Evolutionary conservation across 2,329 filamentous ascomycete genomes (phyloP).

Genomic region (Helminthosporium solani): DNA sequence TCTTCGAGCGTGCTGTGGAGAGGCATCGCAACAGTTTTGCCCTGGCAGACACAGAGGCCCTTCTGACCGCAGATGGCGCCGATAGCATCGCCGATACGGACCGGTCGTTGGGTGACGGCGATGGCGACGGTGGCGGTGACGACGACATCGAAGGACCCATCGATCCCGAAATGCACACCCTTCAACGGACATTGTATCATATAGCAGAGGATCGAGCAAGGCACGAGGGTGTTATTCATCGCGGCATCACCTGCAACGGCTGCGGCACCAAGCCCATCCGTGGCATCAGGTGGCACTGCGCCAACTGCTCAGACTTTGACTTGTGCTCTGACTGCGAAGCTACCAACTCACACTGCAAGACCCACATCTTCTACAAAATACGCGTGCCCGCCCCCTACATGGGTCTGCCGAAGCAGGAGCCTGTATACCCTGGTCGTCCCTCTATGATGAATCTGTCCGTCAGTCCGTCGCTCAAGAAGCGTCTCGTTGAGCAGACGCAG

Average conservation of each 20-base stretch:
- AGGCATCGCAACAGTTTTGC: slow-evolving; percentile 22
- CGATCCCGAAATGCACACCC: slow-evolving; percentile 66
- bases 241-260: slow-evolving; percentile 87
- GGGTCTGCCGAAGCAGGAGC: slow-evolving; percentile 66
- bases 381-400: slow-evolving; percentile 84
- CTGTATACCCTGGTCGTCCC: slow-evolving; percentile 60
- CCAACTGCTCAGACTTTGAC: slow-evolving; percentile 95
- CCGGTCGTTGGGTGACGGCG: slow-evolving; percentile 31
- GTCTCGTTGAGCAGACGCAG: slow-evolving; percentile 49
- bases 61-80: slow-evolving; percentile 15
- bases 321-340: slow-evolving; percentile 90
- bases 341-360: slow-evolving; percentile 75
- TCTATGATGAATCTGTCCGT: slow-evolving; percentile 67
- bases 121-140: slow-evolving; percentile 48
- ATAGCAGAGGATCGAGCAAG: slow-evolving; percentile 90
- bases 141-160: slow-evolving; percentile 44
- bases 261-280: slow-evolving; percentile 87
- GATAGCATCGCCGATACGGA: slow-evolving; percentile 38
- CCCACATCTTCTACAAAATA: slow-evolving; percentile 96
- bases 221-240: slow-evolving; percentile 76
- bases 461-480: slow-evolving; percentile 65
- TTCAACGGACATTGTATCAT: slow-evolving; percentile 82
- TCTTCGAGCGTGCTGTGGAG: slow-evolving; percentile 21
- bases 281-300: slow-evolving; percentile 88
- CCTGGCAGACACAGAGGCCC: slow-evolving; percentile 1